Evolutionary conservation across 805 yeast species (phyloP).

Genomic region (Starmerella bacillaris): DNA sequence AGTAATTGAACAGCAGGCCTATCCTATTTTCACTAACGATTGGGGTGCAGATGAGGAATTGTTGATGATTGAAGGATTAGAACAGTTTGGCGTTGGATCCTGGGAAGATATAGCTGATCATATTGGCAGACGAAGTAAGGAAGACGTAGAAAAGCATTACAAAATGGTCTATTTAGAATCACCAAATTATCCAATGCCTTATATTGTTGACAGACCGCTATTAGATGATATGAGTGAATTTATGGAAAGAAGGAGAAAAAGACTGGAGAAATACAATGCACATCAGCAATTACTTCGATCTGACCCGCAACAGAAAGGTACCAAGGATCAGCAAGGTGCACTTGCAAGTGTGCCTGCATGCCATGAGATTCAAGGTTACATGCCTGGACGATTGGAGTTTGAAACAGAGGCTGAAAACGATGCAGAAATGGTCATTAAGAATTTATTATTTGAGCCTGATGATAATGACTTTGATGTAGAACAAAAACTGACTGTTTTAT

Average conservation of each 20-base stretch:
- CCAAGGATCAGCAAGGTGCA: slow-evolving; percentile 49
- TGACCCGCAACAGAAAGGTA: slow-evolving; percentile 54
- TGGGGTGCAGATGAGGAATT: slow-evolving; percentile 99
- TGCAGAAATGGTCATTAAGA: slow-evolving; percentile 85
- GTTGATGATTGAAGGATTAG: slow-evolving; percentile 75
- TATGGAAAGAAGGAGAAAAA: slow-evolving; percentile 41
- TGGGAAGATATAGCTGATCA: slow-evolving; percentile 98
- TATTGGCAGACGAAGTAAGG: slow-evolving; percentile 79
- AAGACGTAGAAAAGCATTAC: slow-evolving; percentile 80
- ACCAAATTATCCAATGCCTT: slow-evolving; percentile 71
- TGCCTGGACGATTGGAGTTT: slow-evolving; percentile 97
- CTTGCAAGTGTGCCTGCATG: slow-evolving; percentile 88
- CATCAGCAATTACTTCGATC: slow-evolving; percentile 37
- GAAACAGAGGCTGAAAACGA: slow-evolving; percentile 95
- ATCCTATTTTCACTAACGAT: slow-evolving; percentile 71
- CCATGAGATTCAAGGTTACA: slow-evolving; percentile 91
- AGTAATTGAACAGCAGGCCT: slow-evolving; percentile 84
- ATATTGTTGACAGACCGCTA: slow-evolving; percentile 51
- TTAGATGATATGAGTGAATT: slow-evolving; percentile 51
- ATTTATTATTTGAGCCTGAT: slow-evolving; percentile 87
- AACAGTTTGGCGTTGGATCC: slow-evolving; percentile 78
- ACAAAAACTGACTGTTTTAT: slow-evolving; percentile 68
- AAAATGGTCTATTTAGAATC: slow-evolving; percentile 50
- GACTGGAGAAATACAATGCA: slow-evolving; percentile 48
- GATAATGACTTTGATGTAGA: slow-evolving; percentile 80